Evolutionary conservation across 495 filamentous ascomycete species (phyloP).

Genomic region (Aspergillus wentii): DNA sequence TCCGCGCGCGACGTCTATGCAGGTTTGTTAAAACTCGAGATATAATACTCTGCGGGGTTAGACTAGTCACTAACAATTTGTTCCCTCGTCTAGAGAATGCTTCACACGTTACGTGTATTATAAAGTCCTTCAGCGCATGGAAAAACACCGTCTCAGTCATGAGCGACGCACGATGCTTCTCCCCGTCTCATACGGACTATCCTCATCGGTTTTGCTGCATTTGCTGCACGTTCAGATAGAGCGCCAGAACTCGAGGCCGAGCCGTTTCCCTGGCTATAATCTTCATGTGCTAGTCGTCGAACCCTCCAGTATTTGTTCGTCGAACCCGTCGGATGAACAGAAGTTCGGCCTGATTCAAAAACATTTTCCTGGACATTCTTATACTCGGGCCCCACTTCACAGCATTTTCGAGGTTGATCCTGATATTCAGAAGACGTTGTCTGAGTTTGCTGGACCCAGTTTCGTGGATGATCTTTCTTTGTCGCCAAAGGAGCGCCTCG

Average conservation of each 20-base stretch:
- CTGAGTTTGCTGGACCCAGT: slow-evolving; percentile 18
- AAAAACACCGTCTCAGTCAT: slow-evolving; percentile 57
- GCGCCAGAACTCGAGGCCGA: slow-evolving; percentile 49
- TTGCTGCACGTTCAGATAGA: slow-evolving; percentile 66
- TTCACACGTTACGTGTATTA: slow-evolving; percentile 68
- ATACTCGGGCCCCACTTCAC: slow-evolving; percentile 51
- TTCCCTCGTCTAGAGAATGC: slow-evolving; percentile 52
- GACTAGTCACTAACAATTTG: slow-evolving; percentile 8
- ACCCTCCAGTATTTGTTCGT: slow-evolving; percentile 34
- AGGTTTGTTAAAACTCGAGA: slow-evolving; percentile 28
- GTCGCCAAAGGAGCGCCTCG: slow-evolving; percentile 41
- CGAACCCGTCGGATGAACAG: slow-evolving; percentile 15
- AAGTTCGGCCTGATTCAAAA: slow-evolving; percentile 34
- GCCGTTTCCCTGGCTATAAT: slow-evolving; percentile 55
- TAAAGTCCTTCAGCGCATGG: slow-evolving; percentile 78
- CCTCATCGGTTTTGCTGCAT: slow-evolving; percentile 72
- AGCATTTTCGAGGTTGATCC: slow-evolving; percentile 45
- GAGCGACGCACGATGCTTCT: slow-evolving; percentile 64
- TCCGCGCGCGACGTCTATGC: slow-evolving; percentile 43
- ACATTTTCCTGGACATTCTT: slow-evolving; percentile 56
- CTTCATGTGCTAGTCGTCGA: slow-evolving; percentile 66
- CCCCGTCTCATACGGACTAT: slow-evolving; percentile 78
- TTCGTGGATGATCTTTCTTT: slow-evolving; percentile 24
- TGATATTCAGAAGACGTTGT: slow-evolving; percentile 24
- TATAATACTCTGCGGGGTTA: neutral